Base-by-base conservation (phyloP, 192 early-diverging fungal species). In the Lobulomyces angularis region DNA sequence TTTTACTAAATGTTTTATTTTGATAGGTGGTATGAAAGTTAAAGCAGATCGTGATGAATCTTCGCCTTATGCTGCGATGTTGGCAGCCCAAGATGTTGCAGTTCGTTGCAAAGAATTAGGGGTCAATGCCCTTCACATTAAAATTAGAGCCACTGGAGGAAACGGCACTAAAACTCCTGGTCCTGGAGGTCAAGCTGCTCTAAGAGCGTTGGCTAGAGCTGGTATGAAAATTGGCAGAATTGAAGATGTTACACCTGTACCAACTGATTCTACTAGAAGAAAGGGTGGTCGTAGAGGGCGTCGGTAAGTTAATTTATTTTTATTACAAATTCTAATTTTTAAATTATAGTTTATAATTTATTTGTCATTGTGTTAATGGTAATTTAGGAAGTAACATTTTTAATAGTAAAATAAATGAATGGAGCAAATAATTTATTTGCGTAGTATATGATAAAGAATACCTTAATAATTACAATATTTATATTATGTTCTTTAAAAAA, bases 201-300 rank as follows among this genome's bases (percentile, higher is more conserved):
- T 99, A 69, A 86, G 95, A 67, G 95, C 95, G 52, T 72, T 99
- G 53, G 95, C 95, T 58, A 86, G 95, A 76, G 78, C 88, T 52
- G 95, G 93, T 55, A 84, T 99, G 81, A 90, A 83, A 76, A 97
- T 99, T 70, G 95, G 95, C 53, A 80, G 95, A 55, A 99, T 99
- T 57, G 84, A 96, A 75, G 92, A 96, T 69, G 83, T 86, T 51
- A 99, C 95, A 51, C 93, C 93, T 62, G 83, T 88, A 61, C 95
- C 95, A 58, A 95, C 93, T 63, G 95, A 99, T 70, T 81, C 78
- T 61, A 99, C 95, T 67, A 83, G 95, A 55, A 77, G 81, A 52
- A 97, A 94, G 84, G 95, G 95, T 70, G 95, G 95, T 85, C 89
- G 95, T 61, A 88, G 95, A 77, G 95, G 95, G 88, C 88, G 95